A percentile compares a stretch with the other conserved stretches of the same genome.
phyloP scores from a whole-genome alignment of 305 asterid species.

The Fraxinus platypoda region DNA sequence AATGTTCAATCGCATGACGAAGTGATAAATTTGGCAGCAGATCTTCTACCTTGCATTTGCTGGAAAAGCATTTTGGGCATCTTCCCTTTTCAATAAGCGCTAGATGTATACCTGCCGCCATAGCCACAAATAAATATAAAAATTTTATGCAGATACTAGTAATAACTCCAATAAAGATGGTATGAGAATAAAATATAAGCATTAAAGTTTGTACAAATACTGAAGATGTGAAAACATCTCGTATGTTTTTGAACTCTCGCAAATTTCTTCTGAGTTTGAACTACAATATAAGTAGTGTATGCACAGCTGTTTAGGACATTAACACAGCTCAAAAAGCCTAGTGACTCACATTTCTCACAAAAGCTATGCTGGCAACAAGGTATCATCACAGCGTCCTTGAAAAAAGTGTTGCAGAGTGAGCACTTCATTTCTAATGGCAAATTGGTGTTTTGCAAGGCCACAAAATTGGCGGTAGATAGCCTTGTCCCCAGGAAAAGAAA shows the following conservation, averaged over 20 bases:
- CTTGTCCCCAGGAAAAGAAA: slow-evolving; percentile 6
- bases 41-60: slow-evolving; percentile 53
- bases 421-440: slow-evolving; percentile 58
- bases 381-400: slow-evolving; percentile 90
- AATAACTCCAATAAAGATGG: not conserved
- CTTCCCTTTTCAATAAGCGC: slow-evolving; percentile 61
- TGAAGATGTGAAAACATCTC: not conserved
- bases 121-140: not conserved
- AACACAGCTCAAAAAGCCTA: slow-evolving; percentile 18
- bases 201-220: not conserved
- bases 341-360: slow-evolving; percentile 77
- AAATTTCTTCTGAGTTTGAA: not conserved
- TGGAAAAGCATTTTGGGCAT: slow-evolving; percentile 82
- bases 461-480: slow-evolving; percentile 31
- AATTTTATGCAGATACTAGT: not conserved
- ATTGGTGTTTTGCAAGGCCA: slow-evolving; percentile 22
- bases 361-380: slow-evolving; percentile 98
- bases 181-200: not conserved
- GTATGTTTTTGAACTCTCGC: not conserved
- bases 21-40: slow-evolving; percentile 81
- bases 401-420: slow-evolving; percentile 63
- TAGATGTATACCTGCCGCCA: slow-evolving; percentile 49
- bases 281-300: not conserved
- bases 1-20: slow-evolving; percentile 68
- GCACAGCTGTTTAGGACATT: slow-evolving; percentile 12